Percentiles rank a stretch among this genome's conserved stretches.
Evolutionary conservation across 352 stramenopile species (phyloP).

Genomic region (Pythium aquatile): DNA sequence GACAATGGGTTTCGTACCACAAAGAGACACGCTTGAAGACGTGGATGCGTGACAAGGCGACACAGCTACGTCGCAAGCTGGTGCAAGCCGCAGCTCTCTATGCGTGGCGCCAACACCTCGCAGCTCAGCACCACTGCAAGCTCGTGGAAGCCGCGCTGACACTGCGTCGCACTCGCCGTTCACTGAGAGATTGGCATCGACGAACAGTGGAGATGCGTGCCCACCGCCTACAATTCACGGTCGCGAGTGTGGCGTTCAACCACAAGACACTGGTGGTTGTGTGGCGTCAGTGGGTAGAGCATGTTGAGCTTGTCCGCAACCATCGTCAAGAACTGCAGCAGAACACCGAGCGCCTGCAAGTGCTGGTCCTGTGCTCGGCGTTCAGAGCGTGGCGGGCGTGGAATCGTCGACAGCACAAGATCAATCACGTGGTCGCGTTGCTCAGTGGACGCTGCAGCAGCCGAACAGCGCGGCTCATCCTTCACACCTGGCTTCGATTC

Average conservation of each 20-base stretch:
- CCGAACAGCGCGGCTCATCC: background rate
- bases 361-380: slow-evolving; percentile 52
- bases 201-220: slow-evolving; percentile 7
- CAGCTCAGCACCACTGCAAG: background rate
- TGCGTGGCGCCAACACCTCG: background rate
- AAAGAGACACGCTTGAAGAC: background rate
- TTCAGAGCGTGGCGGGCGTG: slow-evolving; percentile 54
- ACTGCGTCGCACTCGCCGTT: slow-evolving; percentile 10
- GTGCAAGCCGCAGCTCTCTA: background rate
- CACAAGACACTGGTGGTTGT: background rate
- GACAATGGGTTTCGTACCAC: slow-evolving; percentile 8
- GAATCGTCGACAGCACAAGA: slow-evolving; percentile 32
- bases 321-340: slow-evolving; percentile 43
- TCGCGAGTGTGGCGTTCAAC: slow-evolving; percentile 12
- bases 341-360: slow-evolving; percentile 57
- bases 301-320: slow-evolving; percentile 19
- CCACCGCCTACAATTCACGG: slow-evolving; percentile 5
- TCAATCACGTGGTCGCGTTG: slow-evolving; percentile 24
- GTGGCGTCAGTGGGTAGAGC: slow-evolving; percentile 30
- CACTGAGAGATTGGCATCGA: slow-evolving; percentile 13
- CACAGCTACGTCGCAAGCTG: background rate
- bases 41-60: background rate
- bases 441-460: slow-evolving; percentile 29
- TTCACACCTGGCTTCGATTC: slow-evolving; percentile 7
- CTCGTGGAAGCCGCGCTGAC: slow-evolving; percentile 5